Base-by-base conservation (phyloP, 306 rosid species). In the Prunus mira region DNA sequence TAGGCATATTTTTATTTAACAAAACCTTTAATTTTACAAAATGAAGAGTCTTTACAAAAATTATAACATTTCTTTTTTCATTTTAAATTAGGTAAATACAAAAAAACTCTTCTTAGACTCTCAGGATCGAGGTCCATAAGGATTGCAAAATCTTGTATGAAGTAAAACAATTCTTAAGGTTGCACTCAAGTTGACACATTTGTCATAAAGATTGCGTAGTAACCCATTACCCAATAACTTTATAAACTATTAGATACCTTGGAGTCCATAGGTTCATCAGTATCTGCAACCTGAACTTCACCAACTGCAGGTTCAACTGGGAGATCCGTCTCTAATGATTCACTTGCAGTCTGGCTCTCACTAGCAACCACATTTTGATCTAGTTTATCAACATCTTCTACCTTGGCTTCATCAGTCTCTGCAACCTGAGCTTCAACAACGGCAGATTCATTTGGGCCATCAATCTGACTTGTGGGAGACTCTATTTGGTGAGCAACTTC, bases 161-260 rank as follows among this genome's bases (percentile, higher is more conserved):
- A 17, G 46, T 17, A 63, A 3, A 30, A 17, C n/a, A 63, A 17
- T 63, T 63, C 65, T 12, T 61, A 13, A 61, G 65, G 27, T 61
- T 25, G n/a, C n/a, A 25, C 65, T 61, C 38, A 27, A 12, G 38
- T 61, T 61, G 34, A 32, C 9, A 57, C 12, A 34, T 43, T 52
- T n/a, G 32, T 43, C 19, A 34, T 10, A 30, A 19, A 30, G 46
- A 32, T 63, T 63, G 3, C 3, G 56, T n/a, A 76, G 46, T 71
- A 52, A 25, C 38, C n/a, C 12, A 9, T 43, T 65, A 18, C 17
- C 28, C 13, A 12, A 6, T 60, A 45, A 52, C n/a, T 38, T 65
- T 52, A 63, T 7, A 65, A 8, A 17, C 56, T 45, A 57, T 58
- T 17, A 64, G 58, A 67, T 89, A 92, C 97, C 96, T 89, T 84